phyloP scores from a whole-genome alignment of 495 filamentous ascomycete species.

The Neurospora tetrasperma region DNA sequence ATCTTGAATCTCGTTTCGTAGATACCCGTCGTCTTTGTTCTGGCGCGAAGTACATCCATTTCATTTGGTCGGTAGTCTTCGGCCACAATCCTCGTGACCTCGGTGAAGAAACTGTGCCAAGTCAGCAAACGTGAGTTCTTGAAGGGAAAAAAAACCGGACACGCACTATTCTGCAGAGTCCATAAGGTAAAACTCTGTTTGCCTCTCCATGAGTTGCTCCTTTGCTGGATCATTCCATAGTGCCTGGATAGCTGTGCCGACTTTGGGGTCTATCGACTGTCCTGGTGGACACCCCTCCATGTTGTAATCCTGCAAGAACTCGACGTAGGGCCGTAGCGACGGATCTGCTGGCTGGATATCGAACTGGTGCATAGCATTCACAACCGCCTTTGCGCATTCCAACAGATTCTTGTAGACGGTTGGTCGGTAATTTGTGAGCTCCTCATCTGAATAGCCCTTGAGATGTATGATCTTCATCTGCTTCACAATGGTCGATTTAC shows the following conservation, averaged over 20 bases:
- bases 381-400: conserved; percentile 89
- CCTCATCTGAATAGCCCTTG: conserved; percentile 87
- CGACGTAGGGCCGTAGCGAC: conserved; percentile 61
- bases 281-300: conserved; percentile 83
- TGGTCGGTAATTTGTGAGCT: conserved; percentile 82
- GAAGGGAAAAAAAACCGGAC: not conserved
- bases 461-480: conserved; percentile 99
- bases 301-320: conserved; percentile 77
- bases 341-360: conserved; percentile 60
- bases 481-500: conserved; percentile 98
- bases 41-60: conserved; percentile 82
- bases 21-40: conserved; percentile 99
- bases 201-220: conserved; percentile 76
- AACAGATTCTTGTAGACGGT: conserved; percentile 97
- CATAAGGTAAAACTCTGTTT: conserved; percentile 98
- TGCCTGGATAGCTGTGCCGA: conserved; percentile 72
- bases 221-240: conserved; percentile 88
- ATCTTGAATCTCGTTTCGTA: conserved; percentile 97
- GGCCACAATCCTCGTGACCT: conserved; percentile 75
- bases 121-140: conserved; percentile 1
- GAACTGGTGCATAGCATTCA: conserved; percentile 82
- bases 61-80: conserved; percentile 83
- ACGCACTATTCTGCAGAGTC: conserved; percentile 97
- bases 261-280: conserved; percentile 56
- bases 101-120: conserved; percentile 75